These are phyloP conservation scores for Lanmaoa pseudosensibilis DNA, from an alignment of 768 basidiomycete species.

Conservation along the genomic window DNA sequence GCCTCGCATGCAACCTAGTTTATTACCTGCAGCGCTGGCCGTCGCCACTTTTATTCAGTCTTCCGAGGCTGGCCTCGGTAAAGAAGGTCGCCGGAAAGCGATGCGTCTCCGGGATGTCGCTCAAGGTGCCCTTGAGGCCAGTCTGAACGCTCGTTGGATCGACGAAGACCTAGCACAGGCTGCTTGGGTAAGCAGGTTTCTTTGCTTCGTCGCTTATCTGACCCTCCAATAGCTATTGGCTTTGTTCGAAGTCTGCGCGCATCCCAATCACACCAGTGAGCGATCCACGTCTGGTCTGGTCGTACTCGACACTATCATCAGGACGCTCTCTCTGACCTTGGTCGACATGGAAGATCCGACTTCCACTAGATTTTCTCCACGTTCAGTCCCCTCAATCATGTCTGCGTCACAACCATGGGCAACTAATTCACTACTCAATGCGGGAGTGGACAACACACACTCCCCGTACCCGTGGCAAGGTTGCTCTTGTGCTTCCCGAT, in stretches of 20 bases:
- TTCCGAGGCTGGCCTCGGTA: constrained; percentile 56
- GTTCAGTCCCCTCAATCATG: constrained; percentile 48
- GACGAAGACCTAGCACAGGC: constrained; percentile 75
- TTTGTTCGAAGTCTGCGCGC: constrained; percentile 70
- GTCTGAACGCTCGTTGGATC: constrained; percentile 67
- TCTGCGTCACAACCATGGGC: constrained; percentile 13
- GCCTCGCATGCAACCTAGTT: constrained; percentile 62
- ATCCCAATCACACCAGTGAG: constrained; percentile 56
- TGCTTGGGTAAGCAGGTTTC: constrained; percentile 58
- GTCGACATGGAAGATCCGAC: constrained; percentile 60
- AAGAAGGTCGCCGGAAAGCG: constrained; percentile 53
- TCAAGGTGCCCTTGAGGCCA: constrained; percentile 68
- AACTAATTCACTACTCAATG: not conserved
- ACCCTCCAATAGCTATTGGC: constrained; percentile 53
- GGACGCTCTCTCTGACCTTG: constrained; percentile 54
- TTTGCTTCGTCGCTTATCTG: constrained; percentile 7
- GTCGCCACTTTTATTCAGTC: constrained; percentile 71
- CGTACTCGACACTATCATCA: constrained; percentile 69
- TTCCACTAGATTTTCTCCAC: constrained; percentile 48
- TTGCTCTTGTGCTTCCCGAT: constrained; percentile 50
- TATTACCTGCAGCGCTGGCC: constrained; percentile 62
- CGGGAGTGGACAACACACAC: not conserved
- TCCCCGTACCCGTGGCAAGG: constrained; percentile 24
- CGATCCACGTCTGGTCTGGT: constrained; percentile 58
- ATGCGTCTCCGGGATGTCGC: constrained; percentile 65